Conservation (phyloP, 148 eudicot species). For the Fagopyrum esculentum region DNA sequence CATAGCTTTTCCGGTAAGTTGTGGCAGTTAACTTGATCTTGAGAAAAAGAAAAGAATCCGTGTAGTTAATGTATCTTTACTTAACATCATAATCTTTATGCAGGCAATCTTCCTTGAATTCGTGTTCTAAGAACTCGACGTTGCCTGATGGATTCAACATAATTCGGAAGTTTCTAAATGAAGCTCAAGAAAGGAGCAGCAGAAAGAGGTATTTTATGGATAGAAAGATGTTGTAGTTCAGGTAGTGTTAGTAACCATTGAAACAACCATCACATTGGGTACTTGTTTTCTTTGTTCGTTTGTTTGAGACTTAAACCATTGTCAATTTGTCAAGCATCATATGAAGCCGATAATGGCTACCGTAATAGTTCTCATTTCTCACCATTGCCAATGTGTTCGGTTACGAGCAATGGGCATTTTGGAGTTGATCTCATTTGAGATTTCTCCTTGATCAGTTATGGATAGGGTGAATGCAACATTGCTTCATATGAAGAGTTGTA, state of each 20-base stretch:
- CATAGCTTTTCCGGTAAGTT: slow-evolving; percentile 26
- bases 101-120: background rate
- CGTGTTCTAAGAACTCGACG: background rate
- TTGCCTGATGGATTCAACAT: background rate
- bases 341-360: slow-evolving; percentile 2
- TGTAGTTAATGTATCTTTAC: background rate
- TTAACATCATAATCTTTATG: background rate
- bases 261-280: background rate
- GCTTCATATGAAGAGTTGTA: background rate
- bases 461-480: background rate
- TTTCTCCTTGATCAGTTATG: background rate
- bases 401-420: too few relatives aligned
- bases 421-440: background rate
- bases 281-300: background rate
- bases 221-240: background rate
- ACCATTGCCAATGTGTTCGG: too few relatives aligned
- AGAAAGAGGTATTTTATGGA: background rate
- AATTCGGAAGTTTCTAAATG: slow-evolving; percentile 4
- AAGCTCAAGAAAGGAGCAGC: background rate
- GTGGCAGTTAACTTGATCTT: slow-evolving; percentile 25
- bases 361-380: background rate
- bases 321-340: background rate
- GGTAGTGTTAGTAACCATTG: slow-evolving; percentile 10
- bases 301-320: background rate
- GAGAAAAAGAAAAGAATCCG: background rate